These are phyloP conservation scores for Coffea canephora DNA, from an alignment of 257 asterid genomes.

Conservation along the genomic window DNA sequence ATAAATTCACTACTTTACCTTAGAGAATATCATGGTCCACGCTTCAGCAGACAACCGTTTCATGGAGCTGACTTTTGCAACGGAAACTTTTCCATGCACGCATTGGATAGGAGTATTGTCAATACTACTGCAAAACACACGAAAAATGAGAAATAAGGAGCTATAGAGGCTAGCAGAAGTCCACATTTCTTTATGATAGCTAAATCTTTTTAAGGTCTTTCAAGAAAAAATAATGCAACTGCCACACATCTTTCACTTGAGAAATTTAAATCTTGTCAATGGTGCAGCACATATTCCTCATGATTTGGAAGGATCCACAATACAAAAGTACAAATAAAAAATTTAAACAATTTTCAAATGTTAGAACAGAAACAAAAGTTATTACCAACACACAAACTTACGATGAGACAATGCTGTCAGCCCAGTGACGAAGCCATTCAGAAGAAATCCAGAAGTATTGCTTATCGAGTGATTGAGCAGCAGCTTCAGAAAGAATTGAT, in stretches of 20 bases:
- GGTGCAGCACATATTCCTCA: neutral
- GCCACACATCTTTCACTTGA: neutral
- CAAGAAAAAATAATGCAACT: neutral
- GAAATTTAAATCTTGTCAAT: neutral
- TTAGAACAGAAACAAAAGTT: slow-evolving; percentile 7
- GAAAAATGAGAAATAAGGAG: slow-evolving; percentile 6
- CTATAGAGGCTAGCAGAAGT: neutral
- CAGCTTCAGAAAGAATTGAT: slow-evolving; percentile 75
- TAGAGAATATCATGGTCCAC: slow-evolving; percentile 68
- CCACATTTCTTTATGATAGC: neutral
- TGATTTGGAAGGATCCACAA: neutral
- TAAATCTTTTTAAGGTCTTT: neutral
- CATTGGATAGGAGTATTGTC: slow-evolving; percentile 83
- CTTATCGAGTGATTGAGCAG: slow-evolving; percentile 60
- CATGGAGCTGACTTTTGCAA: slow-evolving; percentile 61
- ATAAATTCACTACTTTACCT: slow-evolving; percentile 46
- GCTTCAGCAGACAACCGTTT: slow-evolving; percentile 89
- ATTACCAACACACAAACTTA: slow-evolving; percentile 38
- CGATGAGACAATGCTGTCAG: slow-evolving; percentile 66
- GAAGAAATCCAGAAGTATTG: slow-evolving; percentile 81
- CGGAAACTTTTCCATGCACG: slow-evolving; percentile 82
- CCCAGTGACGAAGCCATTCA: slow-evolving; percentile 99
- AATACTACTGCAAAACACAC: slow-evolving; percentile 56
- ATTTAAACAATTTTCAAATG: neutral
- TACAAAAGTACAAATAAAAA: neutral